phyloP scores from a whole-genome alignment of 2,329 filamentous ascomycete species.

The Arthrobotrys sinensis region DNA sequence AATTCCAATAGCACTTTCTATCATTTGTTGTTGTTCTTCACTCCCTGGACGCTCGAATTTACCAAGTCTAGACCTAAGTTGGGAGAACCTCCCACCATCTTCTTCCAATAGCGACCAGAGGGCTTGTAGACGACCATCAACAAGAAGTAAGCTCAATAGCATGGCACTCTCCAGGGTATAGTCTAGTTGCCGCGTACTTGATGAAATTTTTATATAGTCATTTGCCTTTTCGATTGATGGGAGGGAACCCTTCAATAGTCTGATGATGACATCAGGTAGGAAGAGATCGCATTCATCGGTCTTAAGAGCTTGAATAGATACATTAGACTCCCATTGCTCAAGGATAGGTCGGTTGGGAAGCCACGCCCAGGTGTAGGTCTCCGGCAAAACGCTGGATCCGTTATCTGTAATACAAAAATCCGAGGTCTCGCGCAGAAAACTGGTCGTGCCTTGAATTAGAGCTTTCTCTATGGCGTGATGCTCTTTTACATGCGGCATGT shows the following conservation, averaged over 20 bases:
- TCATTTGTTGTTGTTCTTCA: not conserved
- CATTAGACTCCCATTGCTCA: constrained; percentile 16
- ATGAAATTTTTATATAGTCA: not conserved
- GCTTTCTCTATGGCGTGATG: not conserved
- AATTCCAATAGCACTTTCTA: not conserved
- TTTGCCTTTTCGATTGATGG: not conserved
- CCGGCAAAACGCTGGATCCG: not conserved
- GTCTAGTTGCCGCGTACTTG: not conserved
- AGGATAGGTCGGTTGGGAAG: constrained; percentile 2
- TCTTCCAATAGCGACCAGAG: constrained; percentile 3
- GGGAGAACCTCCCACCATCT: constrained; percentile 5
- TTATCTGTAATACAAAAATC: not conserved
- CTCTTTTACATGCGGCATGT: not conserved
- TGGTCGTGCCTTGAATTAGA: not conserved
- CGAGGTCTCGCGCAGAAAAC: not conserved
- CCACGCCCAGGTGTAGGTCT: constrained; percentile 22
- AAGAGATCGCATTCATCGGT: not conserved
- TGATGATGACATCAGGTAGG: not conserved
- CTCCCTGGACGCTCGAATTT: not conserved
- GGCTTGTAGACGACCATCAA: constrained; percentile 11
- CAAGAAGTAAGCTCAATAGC: not conserved
- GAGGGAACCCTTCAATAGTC: not conserved
- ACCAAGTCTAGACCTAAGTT: not conserved
- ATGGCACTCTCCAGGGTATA: constrained; percentile 11
- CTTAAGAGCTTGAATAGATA: not conserved